Evolutionary conservation across 2,329 filamentous ascomycete species (phyloP), one percentile per base, ranked within the genome.

Genomic region (Nemania diffusa): DNA sequence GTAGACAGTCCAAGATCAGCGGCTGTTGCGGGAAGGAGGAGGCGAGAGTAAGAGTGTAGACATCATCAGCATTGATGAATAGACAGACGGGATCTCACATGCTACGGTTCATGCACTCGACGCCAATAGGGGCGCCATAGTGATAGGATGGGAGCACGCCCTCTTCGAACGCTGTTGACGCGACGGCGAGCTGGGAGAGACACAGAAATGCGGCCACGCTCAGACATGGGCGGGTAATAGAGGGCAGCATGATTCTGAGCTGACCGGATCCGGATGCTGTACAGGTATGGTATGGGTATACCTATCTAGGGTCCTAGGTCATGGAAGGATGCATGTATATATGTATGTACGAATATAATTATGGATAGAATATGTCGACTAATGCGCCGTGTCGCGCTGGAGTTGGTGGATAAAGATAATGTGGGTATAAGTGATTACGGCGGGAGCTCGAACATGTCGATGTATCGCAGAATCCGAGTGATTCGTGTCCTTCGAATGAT

Each of bases 41-140:
- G 52, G 56, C 26, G 29, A n/a, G 20, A 60, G 17, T 17, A 26
- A 5, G 29, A 46, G 50, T 11, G 15, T 22, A 46, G 20, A 11
- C 42, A 22, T 9, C 5, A 20, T 8, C 26, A 22, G 7, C 22
- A 27, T 27, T 7, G 9, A 27, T 7, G 50, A 46, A 40, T 9
- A 1, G 32, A 24, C 2, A 8, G 9, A 40, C 13, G 29, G 24
- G 17, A 7, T 84, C 89, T 81, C 74, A 92, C 90, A 89, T 87
- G 79, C 88, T 92, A 67, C 91, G 85, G 75, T 92, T 91, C 83
- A 93, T 87, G 81, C 91, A 93, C 75, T 90, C 90, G 22, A 93
- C 89, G 42, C 85, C 84, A 68, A 93, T 90, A 11, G 86, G 79
- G 15, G 90, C 89, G 72, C 89, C 89, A 75, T 90, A 91, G 73